Conservation (phyloP, 2,329 filamentous ascomycete genomes). For the Leptographium wingfieldii region DNA sequence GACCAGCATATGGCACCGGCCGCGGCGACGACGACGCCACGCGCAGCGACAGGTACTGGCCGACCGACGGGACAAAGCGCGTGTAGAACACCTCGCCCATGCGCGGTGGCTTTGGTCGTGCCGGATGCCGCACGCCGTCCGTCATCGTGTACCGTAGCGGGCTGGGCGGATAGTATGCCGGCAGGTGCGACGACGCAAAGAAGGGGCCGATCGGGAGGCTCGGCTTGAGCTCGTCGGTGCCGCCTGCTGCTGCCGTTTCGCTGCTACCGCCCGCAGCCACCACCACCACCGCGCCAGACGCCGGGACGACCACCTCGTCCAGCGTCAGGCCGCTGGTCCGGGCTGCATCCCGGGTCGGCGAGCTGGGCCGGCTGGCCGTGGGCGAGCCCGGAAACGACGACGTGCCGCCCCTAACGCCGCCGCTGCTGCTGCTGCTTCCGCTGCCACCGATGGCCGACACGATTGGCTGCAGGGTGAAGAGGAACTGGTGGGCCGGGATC, state of each 20-base stretch:
- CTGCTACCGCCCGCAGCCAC: not conserved
- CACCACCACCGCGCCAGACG: not conserved
- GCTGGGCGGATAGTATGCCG: conserved; percentile 79
- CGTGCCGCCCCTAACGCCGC: conserved; percentile 13
- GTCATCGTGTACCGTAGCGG: conserved; percentile 73
- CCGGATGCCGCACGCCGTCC: conserved; percentile 67
- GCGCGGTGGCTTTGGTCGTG: conserved; percentile 75
- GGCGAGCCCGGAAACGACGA: conserved; percentile 36
- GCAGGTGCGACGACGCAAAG: conserved; percentile 69
- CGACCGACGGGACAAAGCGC: conserved; percentile 68
- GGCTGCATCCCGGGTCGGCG: conserved; percentile 25
- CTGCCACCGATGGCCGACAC: not conserved
- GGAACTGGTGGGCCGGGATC: conserved; percentile 70
- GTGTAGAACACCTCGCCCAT: conserved; percentile 89
- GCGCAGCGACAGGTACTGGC: conserved; percentile 80
- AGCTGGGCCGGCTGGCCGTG: conserved; percentile 38
- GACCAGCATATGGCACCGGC: conserved; percentile 52
- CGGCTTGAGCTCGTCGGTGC: conserved; percentile 11
- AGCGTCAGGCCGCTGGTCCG: not conserved
- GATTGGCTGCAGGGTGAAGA: conserved; percentile 67
- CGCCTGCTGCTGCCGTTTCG: not conserved
- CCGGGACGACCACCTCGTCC: conserved; percentile 8
- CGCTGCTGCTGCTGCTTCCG: conserved; percentile 17
- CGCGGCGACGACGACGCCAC: conserved; percentile 59
- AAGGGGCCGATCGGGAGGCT: conserved; percentile 53